Conservation (phyloP, 129 eudicot species). For the Escallonia herrerae region DNA sequence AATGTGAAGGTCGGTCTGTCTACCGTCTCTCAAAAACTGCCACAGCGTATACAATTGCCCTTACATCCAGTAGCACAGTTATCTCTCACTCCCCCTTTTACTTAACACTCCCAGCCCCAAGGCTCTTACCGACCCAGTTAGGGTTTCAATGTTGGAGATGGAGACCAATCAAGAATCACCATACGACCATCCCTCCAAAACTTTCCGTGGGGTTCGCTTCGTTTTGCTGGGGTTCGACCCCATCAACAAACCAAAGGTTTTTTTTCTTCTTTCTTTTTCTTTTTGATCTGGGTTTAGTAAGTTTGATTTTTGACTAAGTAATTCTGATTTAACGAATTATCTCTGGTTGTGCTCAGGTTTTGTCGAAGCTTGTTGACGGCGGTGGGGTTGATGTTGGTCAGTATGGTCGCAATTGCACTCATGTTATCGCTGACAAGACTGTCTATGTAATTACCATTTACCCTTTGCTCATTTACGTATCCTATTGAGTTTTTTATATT, state of each 20-base stretch:
- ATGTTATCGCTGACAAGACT: slow-evolving; percentile 68
- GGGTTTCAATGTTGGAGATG: slow-evolving; percentile 20
- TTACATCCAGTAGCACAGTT: too few relatives aligned
- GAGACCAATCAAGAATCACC: slow-evolving; percentile 18
- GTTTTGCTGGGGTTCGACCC: slow-evolving; percentile 64
- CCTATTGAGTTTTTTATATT: neutral
- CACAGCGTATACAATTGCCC: too few relatives aligned
- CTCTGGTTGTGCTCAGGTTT: slow-evolving; percentile 26
- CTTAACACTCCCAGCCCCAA: too few relatives aligned
- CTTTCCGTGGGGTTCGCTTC: slow-evolving; percentile 55
- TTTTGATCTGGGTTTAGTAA: neutral
- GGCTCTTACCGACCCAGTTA: neutral
- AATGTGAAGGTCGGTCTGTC: too few relatives aligned
- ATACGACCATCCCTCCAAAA: slow-evolving; percentile 27
- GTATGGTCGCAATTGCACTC: slow-evolving; percentile 67
- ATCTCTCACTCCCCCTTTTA: too few relatives aligned
- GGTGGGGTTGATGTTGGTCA: slow-evolving; percentile 71
- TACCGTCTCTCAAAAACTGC: too few relatives aligned
- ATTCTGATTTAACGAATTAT: too few relatives aligned
- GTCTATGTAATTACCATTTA: slow-evolving; percentile 34
- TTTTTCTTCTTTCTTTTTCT: neutral
- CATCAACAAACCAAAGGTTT: slow-evolving; percentile 34
- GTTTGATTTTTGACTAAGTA: too few relatives aligned
- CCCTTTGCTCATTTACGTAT: neutral
- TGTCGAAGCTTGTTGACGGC: slow-evolving; percentile 46